Percentiles rank a stretch among this genome's conserved stretches.
These are phyloP conservation scores for Curvularia verruculosa DNA, from an alignment of 2,329 filamentous ascomycete genomes.

Conservation along the genomic window DNA sequence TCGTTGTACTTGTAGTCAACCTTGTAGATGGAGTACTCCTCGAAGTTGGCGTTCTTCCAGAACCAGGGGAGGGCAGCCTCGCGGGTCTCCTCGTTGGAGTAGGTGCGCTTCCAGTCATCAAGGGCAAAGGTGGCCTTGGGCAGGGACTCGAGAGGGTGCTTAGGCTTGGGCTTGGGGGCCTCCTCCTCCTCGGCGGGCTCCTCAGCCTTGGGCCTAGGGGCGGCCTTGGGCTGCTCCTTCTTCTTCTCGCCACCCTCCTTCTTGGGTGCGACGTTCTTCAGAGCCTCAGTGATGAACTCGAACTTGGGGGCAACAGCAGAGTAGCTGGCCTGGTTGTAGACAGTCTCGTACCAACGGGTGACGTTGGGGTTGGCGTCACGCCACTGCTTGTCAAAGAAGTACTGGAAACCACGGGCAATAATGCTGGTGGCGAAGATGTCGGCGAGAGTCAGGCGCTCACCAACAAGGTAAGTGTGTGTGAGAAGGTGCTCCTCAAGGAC, in stretches of 20 bases:
- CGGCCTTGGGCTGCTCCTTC: constrained; percentile 68
- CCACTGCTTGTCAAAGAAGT: constrained; percentile 91
- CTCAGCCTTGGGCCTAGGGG: constrained; percentile 60
- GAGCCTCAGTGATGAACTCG: constrained; percentile 79
- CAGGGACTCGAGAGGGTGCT: constrained; percentile 92
- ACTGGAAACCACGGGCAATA: constrained; percentile 87
- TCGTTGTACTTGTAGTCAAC: constrained; percentile 99
- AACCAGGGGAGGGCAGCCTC: constrained; percentile 90
- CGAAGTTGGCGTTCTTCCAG: constrained; percentile 94
- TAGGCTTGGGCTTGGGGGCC: constrained; percentile 79
- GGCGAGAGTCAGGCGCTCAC: constrained; percentile 95
- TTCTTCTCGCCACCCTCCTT: constrained; percentile 73
- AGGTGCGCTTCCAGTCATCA: constrained; percentile 98
- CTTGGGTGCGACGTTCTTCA: constrained; percentile 77
- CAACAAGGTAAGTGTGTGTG: constrained; percentile 94
- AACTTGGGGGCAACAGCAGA: constrained; percentile 76
- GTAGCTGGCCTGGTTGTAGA: constrained; percentile 92
- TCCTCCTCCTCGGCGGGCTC: constrained; percentile 68
- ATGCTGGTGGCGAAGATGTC: constrained; percentile 85
- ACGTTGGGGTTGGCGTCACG: constrained; percentile 81
- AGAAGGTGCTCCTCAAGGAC: constrained; percentile 86
- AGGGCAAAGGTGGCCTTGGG: constrained; percentile 79
- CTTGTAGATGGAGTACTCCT: constrained; percentile 95
- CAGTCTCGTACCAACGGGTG: constrained; percentile 92
- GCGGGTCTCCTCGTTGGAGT: constrained; percentile 92